Conservation (phyloP, 2,329 filamentous ascomycete genomes). For the Plenodomus lindquistii region DNA sequence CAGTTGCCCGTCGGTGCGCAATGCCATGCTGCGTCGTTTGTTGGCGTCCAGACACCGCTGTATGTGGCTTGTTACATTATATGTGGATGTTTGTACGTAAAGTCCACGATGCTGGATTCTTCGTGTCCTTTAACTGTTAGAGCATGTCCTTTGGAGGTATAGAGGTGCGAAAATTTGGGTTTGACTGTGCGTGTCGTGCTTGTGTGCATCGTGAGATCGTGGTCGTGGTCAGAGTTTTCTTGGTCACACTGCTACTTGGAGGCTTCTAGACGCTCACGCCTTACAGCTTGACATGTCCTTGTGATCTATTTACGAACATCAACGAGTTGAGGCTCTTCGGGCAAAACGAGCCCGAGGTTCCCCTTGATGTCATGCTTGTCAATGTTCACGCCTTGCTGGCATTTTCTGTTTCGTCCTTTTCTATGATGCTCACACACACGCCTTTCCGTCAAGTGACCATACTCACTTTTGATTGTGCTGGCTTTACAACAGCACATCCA, state of each 20-base stretch:
- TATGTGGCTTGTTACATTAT: constrained; percentile 3
- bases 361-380: background rate
- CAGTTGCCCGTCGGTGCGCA: constrained; percentile 12
- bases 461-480: too few relatives aligned
- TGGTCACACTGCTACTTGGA: background rate
- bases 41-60: constrained; percentile 14
- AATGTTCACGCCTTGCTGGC: background rate
- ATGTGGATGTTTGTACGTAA: constrained; percentile 31
- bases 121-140: constrained; percentile 22
- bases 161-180: constrained; percentile 11
- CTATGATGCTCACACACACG: background rate
- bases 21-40: background rate
- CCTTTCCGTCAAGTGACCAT: background rate
- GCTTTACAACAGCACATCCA: too few relatives aligned
- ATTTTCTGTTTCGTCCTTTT: background rate
- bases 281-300: background rate
- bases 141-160: constrained; percentile 23
- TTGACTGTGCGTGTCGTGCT: constrained; percentile 1
- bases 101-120: constrained; percentile 2
- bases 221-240: background rate
- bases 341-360: background rate
- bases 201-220: constrained; percentile 2
- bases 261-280: background rate
- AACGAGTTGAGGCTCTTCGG: background rate
- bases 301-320: background rate